Base-by-base conservation (phyloP, 495 filamentous ascomycete genomes). In the Usnea hakonensis region DNA sequence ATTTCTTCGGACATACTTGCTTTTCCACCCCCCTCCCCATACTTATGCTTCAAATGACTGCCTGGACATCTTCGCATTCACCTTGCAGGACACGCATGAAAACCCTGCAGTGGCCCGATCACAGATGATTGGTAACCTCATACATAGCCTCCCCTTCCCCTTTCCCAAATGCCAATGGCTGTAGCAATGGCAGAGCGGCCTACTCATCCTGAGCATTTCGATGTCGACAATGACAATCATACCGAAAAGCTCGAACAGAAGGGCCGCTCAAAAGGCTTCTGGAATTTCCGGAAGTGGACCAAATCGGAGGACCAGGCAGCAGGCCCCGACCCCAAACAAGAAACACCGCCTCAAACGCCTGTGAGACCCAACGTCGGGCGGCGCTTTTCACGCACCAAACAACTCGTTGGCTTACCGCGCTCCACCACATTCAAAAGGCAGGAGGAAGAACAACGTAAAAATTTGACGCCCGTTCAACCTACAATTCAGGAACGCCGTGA, bases 361-460 rank as follows among this genome's bases (percentile, higher is more conserved):
- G 43, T 67, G 63, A 68, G 68, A 66, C 65, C 77, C 55, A 75
- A 79, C 40, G 58, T 82, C 32, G 76, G 75, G 32, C 77, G 85
- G 58, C 81, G 84, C 63, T 70, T 85, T 40, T 86, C 87, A 19
- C 76, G 87, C 64, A n/a, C n/a, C n/a, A 86, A 81, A 64, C 91
- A 91, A 2, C 83, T 93, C n/a, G 87, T 90, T 13, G 87, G 86
- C 19, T 76, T 95, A 43, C 90, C 91, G 38, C 81, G 89, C 59
- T 76, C 85, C 14, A 79, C 84, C 57, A 91, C 89, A 5, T 90
- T 92, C 73, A 87, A 85, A 72, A 81, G 91, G 67, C 90, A 91
- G 68, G 83, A 87, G 68, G 90, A 89, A 30, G 92, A 96, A 72
- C 79, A 79, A 62, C 80, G 90, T 64, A 85, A 91, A 65, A 85